Evolutionary conservation across 2,329 filamentous ascomycete species (phyloP).

Genomic region (Trichoderma sp.): DNA sequence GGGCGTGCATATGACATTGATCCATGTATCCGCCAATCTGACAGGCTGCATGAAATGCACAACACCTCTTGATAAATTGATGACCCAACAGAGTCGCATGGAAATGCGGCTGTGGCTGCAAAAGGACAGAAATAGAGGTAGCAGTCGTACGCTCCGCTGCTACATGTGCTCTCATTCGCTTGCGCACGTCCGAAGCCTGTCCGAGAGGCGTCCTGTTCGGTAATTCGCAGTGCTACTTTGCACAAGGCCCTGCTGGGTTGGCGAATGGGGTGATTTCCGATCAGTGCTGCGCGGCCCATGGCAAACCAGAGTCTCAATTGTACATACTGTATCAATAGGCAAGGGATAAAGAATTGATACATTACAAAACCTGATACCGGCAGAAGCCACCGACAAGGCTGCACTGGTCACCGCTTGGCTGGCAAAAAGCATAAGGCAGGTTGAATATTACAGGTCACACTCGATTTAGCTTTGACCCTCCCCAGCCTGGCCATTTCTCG

Average conservation of each 20-base stretch:
- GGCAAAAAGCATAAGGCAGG: not conserved
- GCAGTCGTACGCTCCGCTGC: not conserved
- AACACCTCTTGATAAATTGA: not conserved
- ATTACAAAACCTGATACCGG: not conserved
- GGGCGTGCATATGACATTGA: slow-evolving; percentile 9
- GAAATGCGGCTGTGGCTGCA: not conserved
- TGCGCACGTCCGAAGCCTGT: slow-evolving; percentile 1
- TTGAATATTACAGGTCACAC: not conserved
- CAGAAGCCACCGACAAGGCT: slow-evolving; percentile 3
- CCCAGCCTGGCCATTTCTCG: not conserved
- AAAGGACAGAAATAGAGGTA: not conserved
- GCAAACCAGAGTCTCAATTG: not conserved
- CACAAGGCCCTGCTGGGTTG: slow-evolving; percentile 5
- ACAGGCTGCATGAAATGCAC: not conserved
- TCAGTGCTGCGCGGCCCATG: not conserved
- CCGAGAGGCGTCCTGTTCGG: slow-evolving; percentile 3
- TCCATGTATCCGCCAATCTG: not conserved
- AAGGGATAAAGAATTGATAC: not conserved
- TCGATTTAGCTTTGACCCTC: not conserved
- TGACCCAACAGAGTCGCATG: not conserved
- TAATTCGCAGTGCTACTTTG: not conserved
- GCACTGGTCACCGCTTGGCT: slow-evolving; percentile 6
- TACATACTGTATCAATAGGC: not conserved
- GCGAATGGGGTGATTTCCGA: slow-evolving; percentile 30
- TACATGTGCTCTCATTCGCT: not conserved